Percentiles rank a stretch among this genome's conserved stretches.
Conservation (phyloP, 768 basidiomycete species). For the Macrocybe gigantea region DNA sequence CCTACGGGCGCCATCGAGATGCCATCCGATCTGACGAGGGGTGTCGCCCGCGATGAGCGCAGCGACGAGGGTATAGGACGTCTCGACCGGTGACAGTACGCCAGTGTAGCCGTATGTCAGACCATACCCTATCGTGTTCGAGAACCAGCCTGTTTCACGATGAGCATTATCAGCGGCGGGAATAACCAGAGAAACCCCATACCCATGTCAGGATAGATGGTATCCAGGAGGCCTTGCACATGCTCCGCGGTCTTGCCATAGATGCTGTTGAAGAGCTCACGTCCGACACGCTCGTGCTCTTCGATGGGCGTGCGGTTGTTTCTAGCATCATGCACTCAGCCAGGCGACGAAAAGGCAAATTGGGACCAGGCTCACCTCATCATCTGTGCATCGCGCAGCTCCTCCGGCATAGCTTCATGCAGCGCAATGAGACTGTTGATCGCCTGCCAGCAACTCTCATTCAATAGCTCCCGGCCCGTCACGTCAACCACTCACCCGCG, state of each 20-base stretch:
- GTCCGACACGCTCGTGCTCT: constrained; percentile 2
- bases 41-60: constrained; percentile 57
- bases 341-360: background rate
- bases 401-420: constrained; percentile 45
- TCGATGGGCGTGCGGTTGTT: background rate
- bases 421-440: constrained; percentile 54
- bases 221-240: background rate
- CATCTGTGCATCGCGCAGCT: constrained; percentile 39
- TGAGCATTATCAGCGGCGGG: too few species aligned
- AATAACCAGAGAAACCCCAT: background rate
- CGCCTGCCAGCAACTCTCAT: constrained; percentile 23
- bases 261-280: background rate
- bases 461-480: background rate
- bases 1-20: constrained; percentile 49
- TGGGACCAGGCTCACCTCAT: constrained; percentile 27
- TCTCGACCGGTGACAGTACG: constrained; percentile 44
- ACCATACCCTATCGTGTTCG: constrained; percentile 51
- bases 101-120: constrained; percentile 44
- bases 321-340: background rate
- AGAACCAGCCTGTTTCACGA: constrained; percentile 41
- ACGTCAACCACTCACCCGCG: constrained; percentile 36
- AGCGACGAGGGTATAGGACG: constrained; percentile 55
- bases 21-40: constrained; percentile 63
- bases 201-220: background rate
- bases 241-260: constrained; percentile 3